These are phyloP conservation scores for Cudoniella acicularis DNA, from an alignment of 495 filamentous ascomycete genomes.

Conservation along the genomic window DNA sequence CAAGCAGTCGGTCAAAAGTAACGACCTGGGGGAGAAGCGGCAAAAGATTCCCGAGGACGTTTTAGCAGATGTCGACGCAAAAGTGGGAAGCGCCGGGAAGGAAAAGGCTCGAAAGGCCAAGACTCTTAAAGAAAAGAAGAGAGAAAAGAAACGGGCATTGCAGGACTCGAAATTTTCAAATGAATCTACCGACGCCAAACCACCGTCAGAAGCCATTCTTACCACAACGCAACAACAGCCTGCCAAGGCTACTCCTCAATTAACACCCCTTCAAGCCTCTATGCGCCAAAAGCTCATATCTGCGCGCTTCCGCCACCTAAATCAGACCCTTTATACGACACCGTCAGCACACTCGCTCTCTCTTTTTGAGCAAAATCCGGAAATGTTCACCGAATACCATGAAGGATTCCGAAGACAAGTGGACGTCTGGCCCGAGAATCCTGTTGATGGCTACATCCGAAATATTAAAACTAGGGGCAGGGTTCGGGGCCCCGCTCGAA, in stretches of 20 bases:
- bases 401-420: conserved; percentile 93
- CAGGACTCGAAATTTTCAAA: conserved; percentile 6
- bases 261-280: conserved; percentile 86
- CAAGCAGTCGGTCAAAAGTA: conserved; percentile 32
- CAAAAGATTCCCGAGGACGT: conserved; percentile 46
- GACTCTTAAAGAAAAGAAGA: conserved; percentile 22
- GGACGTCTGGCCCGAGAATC: conserved; percentile 92
- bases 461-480: conserved; percentile 42
- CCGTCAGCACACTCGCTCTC: conserved; percentile 73
- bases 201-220: not conserved
- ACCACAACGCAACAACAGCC: not conserved
- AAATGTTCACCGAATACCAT: conserved; percentile 93
- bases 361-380: conserved; percentile 75
- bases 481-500: conserved; percentile 11
- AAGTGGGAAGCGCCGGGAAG: too few relatives aligned
- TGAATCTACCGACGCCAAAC: not conserved
- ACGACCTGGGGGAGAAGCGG: conserved; percentile 27
- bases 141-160: conserved; percentile 25
- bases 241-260: conserved; percentile 31
- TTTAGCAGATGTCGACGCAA: conserved; percentile 5
- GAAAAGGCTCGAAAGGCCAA: conserved; percentile 32
- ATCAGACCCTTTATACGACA: conserved; percentile 91
- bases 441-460: conserved; percentile 76
- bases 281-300: conserved; percentile 93
- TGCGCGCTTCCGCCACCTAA: conserved; percentile 94